phyloP scores from a whole-genome alignment of 148 eudicot genomes.

The Nyssa sinensis region DNA sequence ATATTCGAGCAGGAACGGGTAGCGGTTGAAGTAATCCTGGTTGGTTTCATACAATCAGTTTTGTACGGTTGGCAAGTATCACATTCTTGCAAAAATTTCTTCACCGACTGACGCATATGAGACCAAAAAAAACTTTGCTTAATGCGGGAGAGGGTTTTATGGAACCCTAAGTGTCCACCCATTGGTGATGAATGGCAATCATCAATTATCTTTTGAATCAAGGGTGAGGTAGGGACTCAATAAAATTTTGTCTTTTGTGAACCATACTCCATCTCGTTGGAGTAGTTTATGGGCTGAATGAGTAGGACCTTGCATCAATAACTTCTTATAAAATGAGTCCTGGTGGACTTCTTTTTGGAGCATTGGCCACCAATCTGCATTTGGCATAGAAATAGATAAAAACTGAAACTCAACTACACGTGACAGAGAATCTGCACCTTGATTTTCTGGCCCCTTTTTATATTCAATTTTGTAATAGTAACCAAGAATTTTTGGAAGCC shows the following conservation, averaged over 20 bases:
- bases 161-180: neutral
- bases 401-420: too few species aligned
- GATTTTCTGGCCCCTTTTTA: too few species aligned
- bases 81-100: too few species aligned
- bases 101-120: neutral
- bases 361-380: too few species aligned
- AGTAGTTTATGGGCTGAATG: neutral
- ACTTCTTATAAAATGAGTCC: neutral
- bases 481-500: too few species aligned
- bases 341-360: too few species aligned
- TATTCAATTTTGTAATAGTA: too few species aligned
- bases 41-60: neutral
- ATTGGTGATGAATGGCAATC: neutral
- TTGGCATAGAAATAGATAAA: too few species aligned
- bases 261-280: conserved; percentile 3
- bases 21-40: neutral
- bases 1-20: too few species aligned
- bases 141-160: neutral
- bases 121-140: neutral
- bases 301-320: neutral
- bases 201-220: neutral
- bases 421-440: too few species aligned
- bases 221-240: neutral
- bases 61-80: neutral
- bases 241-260: too few species aligned